These are phyloP conservation scores for Papiliotrema flavescens DNA, from an alignment of 1,284 basidiomycete species.

Conservation along the genomic window DNA sequence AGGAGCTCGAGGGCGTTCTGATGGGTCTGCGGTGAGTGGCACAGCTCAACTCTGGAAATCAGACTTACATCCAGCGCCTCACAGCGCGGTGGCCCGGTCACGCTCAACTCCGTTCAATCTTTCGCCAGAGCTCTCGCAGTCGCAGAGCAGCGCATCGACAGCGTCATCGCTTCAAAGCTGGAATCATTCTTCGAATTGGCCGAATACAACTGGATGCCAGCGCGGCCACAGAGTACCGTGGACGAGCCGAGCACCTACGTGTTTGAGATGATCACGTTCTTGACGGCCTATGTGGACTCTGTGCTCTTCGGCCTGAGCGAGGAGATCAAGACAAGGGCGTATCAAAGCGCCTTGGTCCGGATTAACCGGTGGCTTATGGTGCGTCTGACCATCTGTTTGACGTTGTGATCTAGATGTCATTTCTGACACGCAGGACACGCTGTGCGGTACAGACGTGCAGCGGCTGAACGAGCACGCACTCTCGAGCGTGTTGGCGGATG, in stretches of 20 bases:
- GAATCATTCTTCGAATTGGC: constrained; percentile 93
- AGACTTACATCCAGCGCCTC: constrained; percentile 57
- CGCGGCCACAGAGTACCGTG: constrained; percentile 48
- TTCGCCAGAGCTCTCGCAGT: constrained; percentile 68
- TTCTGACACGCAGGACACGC: constrained; percentile 28
- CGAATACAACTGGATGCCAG: constrained; percentile 89
- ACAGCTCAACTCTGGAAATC: background rate
- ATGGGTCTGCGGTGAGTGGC: constrained; percentile 62
- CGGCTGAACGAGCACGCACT: constrained; percentile 85
- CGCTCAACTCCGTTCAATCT: constrained; percentile 47
- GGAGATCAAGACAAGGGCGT: constrained; percentile 80
- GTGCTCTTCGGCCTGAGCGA: constrained; percentile 72
- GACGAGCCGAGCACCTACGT: constrained; percentile 80
- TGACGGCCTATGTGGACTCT: constrained; percentile 92
- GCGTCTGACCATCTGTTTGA: constrained; percentile 15
- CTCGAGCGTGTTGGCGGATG: constrained; percentile 74
- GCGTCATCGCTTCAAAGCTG: constrained; percentile 85
- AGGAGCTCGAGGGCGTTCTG: constrained; percentile 80
- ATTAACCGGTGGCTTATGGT: constrained; percentile 83
- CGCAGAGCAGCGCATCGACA: constrained; percentile 74
- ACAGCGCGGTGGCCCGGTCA: constrained; percentile 68
- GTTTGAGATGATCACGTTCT: constrained; percentile 92
- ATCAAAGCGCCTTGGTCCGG: constrained; percentile 76
- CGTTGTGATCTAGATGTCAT: too few species aligned
- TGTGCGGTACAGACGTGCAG: constrained; percentile 57